These are phyloP conservation scores for Melampsora larici-populina DNA, from an alignment of 1,284 basidiomycete genomes.

Conservation along the genomic window DNA sequence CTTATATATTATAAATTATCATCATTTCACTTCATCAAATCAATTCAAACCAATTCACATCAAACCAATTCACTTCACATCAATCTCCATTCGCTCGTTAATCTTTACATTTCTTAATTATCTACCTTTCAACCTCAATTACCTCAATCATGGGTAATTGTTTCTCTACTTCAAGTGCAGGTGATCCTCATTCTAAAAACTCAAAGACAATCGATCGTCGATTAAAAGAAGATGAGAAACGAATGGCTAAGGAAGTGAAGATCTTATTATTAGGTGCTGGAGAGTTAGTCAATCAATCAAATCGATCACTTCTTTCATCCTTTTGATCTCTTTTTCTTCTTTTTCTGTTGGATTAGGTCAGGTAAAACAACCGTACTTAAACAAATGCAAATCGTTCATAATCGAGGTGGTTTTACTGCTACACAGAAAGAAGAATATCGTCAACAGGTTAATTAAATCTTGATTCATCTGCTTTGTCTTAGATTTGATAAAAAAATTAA, in stretches of 20 bases:
- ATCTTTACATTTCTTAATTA: too few relatives aligned
- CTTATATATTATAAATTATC: too few relatives aligned
- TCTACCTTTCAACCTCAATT: too few relatives aligned
- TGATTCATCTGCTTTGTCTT: neutral
- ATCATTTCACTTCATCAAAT: too few relatives aligned
- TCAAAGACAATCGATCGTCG: constrained; percentile 47
- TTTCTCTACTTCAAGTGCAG: neutral
- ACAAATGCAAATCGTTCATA: constrained; percentile 43
- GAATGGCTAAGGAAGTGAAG: constrained; percentile 48
- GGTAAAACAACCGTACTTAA: constrained; percentile 42
- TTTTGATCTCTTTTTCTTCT: neutral
- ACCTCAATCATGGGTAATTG: constrained; percentile 29
- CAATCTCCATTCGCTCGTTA: too few relatives aligned
- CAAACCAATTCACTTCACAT: too few relatives aligned
- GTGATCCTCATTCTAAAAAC: constrained; percentile 4
- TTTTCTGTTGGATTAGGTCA: constrained; percentile 11
- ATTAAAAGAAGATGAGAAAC: constrained; percentile 48
- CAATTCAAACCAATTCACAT: too few relatives aligned
- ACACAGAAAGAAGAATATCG: constrained; percentile 40
- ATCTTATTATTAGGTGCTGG: constrained; percentile 46
- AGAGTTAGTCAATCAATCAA: neutral
- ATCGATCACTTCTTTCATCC: neutral
- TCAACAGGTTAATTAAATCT: constrained; percentile 23
- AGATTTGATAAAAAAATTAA: neutral
- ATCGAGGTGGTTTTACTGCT: constrained; percentile 28